Conservation (phyloP, 2,329 filamentous ascomycete species). For the Dactylellina cionopaga region DNA sequence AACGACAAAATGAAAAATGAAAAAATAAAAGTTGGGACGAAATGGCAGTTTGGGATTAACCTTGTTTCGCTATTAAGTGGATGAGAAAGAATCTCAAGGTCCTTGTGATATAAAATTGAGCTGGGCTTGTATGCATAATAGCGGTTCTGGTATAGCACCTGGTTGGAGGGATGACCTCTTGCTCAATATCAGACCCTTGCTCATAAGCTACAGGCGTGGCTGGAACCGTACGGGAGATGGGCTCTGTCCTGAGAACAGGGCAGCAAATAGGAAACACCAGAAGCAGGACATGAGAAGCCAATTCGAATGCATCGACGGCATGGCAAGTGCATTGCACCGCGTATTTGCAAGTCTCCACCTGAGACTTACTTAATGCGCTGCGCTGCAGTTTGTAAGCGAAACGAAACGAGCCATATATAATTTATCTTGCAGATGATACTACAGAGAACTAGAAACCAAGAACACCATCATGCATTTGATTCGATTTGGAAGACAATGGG, state of each 20-base stretch:
- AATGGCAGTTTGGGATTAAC: slow-evolving; percentile 18
- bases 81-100: slow-evolving; percentile 13
- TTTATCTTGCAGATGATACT: slow-evolving; percentile 46
- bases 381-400: slow-evolving; percentile 52
- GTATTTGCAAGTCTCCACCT: slow-evolving; percentile 6
- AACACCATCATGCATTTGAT: slow-evolving; percentile 15
- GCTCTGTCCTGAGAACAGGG: slow-evolving; percentile 38
- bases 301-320: slow-evolving; percentile 33
- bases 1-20: too few species aligned
- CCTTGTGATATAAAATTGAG: slow-evolving; percentile 34
- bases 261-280: slow-evolving; percentile 40
- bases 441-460: slow-evolving; percentile 34
- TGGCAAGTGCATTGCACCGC: slow-evolving; percentile 49
- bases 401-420: slow-evolving; percentile 39
- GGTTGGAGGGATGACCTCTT: slow-evolving; percentile 37
- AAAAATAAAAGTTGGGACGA: slow-evolving; percentile 35
- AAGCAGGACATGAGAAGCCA: too few species aligned
- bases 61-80: slow-evolving; percentile 1
- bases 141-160: slow-evolving; percentile 33
- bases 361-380: slow-evolving; percentile 31
- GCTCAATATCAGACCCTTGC: slow-evolving; percentile 21
- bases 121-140: slow-evolving; percentile 35
- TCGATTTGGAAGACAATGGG: slow-evolving; percentile 38
- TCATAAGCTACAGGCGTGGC: slow-evolving; percentile 22
- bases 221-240: slow-evolving; percentile 48